Conservation (phyloP, 2,329 filamentous ascomycete genomes). For the Exophiala viscosa region DNA sequence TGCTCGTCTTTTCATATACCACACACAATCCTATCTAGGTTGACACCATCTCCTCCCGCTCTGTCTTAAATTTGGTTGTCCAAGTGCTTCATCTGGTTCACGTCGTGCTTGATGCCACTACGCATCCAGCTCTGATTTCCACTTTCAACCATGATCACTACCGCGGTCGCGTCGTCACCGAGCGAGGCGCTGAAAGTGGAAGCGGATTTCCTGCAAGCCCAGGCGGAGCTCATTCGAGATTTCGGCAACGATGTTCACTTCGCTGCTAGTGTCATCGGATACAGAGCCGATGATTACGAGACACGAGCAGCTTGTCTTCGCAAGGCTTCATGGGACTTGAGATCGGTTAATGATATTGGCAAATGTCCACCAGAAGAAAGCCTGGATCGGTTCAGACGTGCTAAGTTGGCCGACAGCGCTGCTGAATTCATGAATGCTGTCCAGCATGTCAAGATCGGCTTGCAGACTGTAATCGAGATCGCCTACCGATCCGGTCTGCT, state of each 20-base stretch:
- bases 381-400: not conserved
- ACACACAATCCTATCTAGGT: no score
- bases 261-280: conserved; percentile 3
- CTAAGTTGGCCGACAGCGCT: not conserved
- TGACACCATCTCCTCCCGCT: no score
- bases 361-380: not conserved
- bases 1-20: no score
- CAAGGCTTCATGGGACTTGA: conserved; percentile 6
- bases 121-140: not conserved
- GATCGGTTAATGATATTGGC: not conserved
- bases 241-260: conserved; percentile 4
- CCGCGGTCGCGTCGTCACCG: conserved; percentile 1
- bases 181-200: conserved; percentile 2
- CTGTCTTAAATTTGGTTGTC: no score
- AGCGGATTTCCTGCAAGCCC: conserved; percentile 8
- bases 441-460: conserved; percentile 3
- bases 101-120: not conserved
- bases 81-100: not conserved
- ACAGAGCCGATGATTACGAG: conserved; percentile 11
- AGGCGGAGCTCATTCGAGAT: conserved; percentile 3
- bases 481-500: not conserved
- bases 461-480: conserved; percentile 6
- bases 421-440: conserved; percentile 2
- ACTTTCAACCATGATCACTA: not conserved
- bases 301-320: not conserved